phyloP scores from a whole-genome alignment of 179 eudicot species.

The Corrigiola litoralis region DNA sequence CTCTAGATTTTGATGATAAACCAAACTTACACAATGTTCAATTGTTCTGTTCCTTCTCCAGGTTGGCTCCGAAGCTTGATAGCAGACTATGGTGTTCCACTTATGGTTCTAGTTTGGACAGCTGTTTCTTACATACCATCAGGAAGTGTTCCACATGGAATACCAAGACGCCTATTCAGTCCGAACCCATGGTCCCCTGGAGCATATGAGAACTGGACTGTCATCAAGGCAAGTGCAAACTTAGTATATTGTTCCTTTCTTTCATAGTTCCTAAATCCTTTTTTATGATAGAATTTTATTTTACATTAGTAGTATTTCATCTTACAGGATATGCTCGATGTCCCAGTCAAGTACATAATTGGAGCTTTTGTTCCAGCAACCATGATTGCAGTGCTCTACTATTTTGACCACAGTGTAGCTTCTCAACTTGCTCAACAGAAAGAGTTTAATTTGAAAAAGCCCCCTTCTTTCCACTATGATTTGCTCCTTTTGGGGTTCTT shows the following conservation, averaged over 20 bases:
- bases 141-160: conserved; percentile 65
- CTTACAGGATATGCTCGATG: conserved; percentile 77
- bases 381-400: conserved; percentile 93
- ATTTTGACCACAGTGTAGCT: conserved; percentile 94
- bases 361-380: conserved; percentile 95
- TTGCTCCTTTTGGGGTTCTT: conserved; percentile 75
- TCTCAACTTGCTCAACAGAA: conserved; percentile 97
- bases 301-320: neutral
- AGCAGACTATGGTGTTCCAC: conserved; percentile 92
- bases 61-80: conserved; percentile 79
- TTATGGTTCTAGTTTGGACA: conserved; percentile 90
- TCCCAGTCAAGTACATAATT: conserved; percentile 67
- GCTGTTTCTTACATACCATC: conserved; percentile 73
- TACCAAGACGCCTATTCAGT: conserved; percentile 84
- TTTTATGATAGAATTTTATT: no score
- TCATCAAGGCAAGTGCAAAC: conserved; percentile 47
- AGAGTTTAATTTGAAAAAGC: conserved; percentile 70
- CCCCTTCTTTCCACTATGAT: conserved; percentile 82
- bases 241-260: neutral
- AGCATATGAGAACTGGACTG: conserved; percentile 91
- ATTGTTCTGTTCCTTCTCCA: conserved; percentile 14
- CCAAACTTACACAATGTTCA: neutral
- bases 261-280: neutral
- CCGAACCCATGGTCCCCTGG: conserved; percentile 99
- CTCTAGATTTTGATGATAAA: neutral